Conservation (phyloP, 192 early-diverging fungal species). For the Chytriomyces confervae region DNA sequence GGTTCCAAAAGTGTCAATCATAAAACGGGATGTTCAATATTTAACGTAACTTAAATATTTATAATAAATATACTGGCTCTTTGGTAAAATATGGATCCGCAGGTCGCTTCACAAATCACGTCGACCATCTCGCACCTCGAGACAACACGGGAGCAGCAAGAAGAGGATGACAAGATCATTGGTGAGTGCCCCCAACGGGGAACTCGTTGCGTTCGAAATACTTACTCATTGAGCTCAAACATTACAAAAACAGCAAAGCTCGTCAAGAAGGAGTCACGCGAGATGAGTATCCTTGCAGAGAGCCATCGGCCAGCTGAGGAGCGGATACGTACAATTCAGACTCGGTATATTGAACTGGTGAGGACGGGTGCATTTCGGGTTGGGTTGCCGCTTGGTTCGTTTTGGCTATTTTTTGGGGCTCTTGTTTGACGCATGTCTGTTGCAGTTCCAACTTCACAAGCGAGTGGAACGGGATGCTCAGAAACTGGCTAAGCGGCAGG, state of each 20-base stretch:
- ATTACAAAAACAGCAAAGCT: constrained; percentile 52
- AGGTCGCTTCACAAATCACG: neutral
- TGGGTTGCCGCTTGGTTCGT: neutral
- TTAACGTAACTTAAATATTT: no score
- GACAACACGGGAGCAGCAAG: constrained; percentile 39
- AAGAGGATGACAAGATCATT: constrained; percentile 65
- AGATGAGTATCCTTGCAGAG: constrained; percentile 57
- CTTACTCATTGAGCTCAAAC: neutral
- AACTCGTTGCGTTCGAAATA: constrained; percentile 2
- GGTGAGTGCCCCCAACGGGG: constrained; percentile 41
- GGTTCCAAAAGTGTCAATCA: no score
- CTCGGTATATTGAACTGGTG: constrained; percentile 67
- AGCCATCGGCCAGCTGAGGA: constrained; percentile 50
- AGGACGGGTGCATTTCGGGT: neutral
- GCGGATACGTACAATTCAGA: constrained; percentile 55
- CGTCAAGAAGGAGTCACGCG: constrained; percentile 64
- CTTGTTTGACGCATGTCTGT: neutral
- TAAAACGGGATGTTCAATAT: no score
- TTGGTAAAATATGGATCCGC: neutral
- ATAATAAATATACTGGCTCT: no score
- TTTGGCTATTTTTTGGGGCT: neutral
- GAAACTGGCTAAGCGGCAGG: constrained; percentile 54
- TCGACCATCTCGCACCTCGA: constrained; percentile 34
- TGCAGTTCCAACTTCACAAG: constrained; percentile 64
- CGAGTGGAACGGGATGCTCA: constrained; percentile 59